These are phyloP conservation scores for Leptomonas seymouri DNA, from an alignment of 208 protist species.

Conservation along the genomic window DNA sequence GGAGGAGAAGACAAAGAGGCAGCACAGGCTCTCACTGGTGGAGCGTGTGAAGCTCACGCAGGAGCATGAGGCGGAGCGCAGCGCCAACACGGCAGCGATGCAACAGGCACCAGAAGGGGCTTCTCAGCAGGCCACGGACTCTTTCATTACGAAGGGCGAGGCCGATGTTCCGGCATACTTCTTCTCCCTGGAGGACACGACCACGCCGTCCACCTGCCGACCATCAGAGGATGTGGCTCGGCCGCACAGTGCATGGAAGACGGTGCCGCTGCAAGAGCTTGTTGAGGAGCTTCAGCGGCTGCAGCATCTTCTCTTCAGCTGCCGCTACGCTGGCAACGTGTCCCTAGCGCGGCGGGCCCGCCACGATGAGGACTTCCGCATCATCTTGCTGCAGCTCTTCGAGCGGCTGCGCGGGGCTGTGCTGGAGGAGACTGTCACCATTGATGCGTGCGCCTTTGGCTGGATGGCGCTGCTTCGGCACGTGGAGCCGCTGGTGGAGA, in stretches of 20 bases:
- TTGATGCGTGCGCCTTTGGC: conserved; percentile 54
- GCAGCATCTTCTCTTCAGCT: conserved; percentile 29
- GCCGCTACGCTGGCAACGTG: conserved; percentile 39
- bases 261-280: conserved; percentile 48
- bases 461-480: conserved; percentile 48
- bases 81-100: conserved; percentile 5
- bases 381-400: conserved; percentile 43
- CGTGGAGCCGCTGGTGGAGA: conserved; percentile 34
- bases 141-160: neutral
- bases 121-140: neutral
- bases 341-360: conserved; percentile 26
- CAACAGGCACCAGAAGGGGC: neutral
- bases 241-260: neutral
- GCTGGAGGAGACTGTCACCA: conserved; percentile 58
- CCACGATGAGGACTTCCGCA: conserved; percentile 23
- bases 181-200: conserved; percentile 10
- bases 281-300: conserved; percentile 41
- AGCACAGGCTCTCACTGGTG: conserved; percentile 38
- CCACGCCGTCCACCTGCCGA: neutral
- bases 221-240: neutral
- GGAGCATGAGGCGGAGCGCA: conserved; percentile 41
- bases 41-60: conserved; percentile 48
- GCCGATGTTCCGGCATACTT: conserved; percentile 17
- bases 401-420: conserved; percentile 36
- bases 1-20: conserved; percentile 49